Conservation (phyloP, 805 yeast species). For the Lachancea sp. region DNA sequence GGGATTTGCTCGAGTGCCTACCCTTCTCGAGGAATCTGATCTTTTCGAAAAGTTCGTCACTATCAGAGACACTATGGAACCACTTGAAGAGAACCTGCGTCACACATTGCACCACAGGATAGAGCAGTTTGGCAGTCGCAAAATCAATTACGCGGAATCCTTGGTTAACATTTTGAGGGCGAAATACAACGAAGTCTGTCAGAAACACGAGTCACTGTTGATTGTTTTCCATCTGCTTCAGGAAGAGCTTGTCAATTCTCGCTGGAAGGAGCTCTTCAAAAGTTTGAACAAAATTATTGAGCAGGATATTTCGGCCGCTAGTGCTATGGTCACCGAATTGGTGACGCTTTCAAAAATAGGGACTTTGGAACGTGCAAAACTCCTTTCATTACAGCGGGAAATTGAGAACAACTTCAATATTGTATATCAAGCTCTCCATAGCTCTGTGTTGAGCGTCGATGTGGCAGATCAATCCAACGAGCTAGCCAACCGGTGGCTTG, state of each 20-base stretch:
- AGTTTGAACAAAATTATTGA: conserved; percentile 40
- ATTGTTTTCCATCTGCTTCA: conserved; percentile 39
- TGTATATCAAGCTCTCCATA: conserved; percentile 36
- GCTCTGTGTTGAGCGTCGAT: conserved; percentile 35
- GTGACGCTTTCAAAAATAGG: neutral
- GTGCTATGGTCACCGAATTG: neutral
- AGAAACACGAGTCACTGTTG: conserved; percentile 38
- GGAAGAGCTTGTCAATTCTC: conserved; percentile 41
- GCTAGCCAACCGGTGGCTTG: conserved; percentile 34
- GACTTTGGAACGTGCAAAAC: conserved; percentile 18
- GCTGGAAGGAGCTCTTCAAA: conserved; percentile 51
- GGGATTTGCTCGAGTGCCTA: conserved; percentile 35
- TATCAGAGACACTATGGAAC: conserved; percentile 40
- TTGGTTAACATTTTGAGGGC: conserved; percentile 29
- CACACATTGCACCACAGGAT: conserved; percentile 45
- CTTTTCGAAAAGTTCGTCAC: conserved; percentile 38
- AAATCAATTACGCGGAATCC: conserved; percentile 20
- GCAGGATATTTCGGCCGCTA: neutral
- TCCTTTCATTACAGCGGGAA: neutral
- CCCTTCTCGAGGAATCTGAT: conserved; percentile 36
- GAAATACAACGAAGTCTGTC: conserved; percentile 37
- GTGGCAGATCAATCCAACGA: conserved; percentile 34
- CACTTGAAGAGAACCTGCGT: conserved; percentile 46
- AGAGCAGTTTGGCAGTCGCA: conserved; percentile 38
- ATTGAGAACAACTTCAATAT: conserved; percentile 36